phyloP scores from a whole-genome alignment of 2,329 filamentous ascomycete genomes.

The Phoma sp. region DNA sequence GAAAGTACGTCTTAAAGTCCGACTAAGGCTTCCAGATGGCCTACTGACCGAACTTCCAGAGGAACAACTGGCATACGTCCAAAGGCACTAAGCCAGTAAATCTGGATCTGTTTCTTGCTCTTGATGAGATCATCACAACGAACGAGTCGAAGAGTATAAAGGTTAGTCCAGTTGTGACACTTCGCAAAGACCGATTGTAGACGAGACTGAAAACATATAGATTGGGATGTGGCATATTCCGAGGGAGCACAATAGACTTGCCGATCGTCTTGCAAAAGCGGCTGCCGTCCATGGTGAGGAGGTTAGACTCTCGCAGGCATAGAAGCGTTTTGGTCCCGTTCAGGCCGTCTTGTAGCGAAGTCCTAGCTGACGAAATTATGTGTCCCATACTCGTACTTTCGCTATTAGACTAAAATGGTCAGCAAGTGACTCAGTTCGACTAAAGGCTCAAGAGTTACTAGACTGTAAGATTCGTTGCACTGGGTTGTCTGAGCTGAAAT shows the following conservation, averaged over 20 bases:
- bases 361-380: no score
- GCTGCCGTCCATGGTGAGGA: constrained; percentile 5
- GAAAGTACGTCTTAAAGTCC: constrained; percentile 11
- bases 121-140: constrained; percentile 13
- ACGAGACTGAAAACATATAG: constrained; percentile 36
- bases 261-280: constrained; percentile 22
- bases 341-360: no score
- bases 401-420: no score
- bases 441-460: no score
- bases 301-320: background rate
- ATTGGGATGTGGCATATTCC: constrained; percentile 16
- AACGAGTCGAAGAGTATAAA: constrained; percentile 12
- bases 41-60: constrained; percentile 13
- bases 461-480: no score
- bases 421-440: no score
- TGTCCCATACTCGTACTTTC: no score
- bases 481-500: no score
- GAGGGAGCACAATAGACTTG: constrained; percentile 19
- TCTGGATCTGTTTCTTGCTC: constrained; percentile 14
- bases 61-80: constrained; percentile 12
- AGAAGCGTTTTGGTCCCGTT: no score
- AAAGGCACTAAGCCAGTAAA: constrained; percentile 10
- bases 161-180: constrained; percentile 3
- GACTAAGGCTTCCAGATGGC: background rate
- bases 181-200: constrained; percentile 46